phyloP scores from a whole-genome alignment of 1,284 basidiomycete species.

The Naganishia sp. region DNA sequence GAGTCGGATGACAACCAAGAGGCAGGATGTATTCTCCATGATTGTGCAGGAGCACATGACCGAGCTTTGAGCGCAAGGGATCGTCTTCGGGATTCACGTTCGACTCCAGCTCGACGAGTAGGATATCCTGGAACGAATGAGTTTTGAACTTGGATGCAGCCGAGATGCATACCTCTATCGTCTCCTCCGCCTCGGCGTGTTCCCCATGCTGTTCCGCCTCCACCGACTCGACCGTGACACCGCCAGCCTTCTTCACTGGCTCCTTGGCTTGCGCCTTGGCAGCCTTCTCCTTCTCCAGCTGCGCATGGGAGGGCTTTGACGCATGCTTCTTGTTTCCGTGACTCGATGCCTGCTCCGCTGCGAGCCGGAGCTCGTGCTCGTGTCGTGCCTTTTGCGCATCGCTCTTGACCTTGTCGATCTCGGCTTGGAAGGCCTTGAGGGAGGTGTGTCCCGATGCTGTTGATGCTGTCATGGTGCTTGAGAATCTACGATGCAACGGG shows the following conservation, averaged over 20 bases:
- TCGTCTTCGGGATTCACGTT: constrained; percentile 38
- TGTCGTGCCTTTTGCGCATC: constrained; percentile 21
- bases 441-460: constrained; percentile 22
- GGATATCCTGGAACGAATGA: constrained; percentile 1
- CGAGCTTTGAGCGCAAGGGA: constrained; percentile 43
- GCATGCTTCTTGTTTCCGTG: constrained; percentile 19
- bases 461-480: constrained; percentile 7
- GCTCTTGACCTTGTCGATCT: constrained; percentile 27
- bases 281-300: background rate
- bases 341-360: constrained; percentile 13
- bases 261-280: background rate
- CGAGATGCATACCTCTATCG: constrained; percentile 4
- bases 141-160: background rate
- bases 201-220: background rate
- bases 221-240: background rate
- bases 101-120: background rate
- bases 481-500: background rate
- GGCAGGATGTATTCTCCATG: constrained; percentile 50
- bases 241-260: constrained; percentile 2
- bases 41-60: constrained; percentile 41
- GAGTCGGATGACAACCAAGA: constrained; percentile 47
- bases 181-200: constrained; percentile 10
- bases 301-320: background rate
- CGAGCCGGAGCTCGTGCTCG: constrained; percentile 15
- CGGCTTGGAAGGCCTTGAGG: constrained; percentile 18